These are phyloP conservation scores for Coniophora puteana DNA, from an alignment of 1,284 basidiomycete species.

Conservation along the genomic window DNA sequence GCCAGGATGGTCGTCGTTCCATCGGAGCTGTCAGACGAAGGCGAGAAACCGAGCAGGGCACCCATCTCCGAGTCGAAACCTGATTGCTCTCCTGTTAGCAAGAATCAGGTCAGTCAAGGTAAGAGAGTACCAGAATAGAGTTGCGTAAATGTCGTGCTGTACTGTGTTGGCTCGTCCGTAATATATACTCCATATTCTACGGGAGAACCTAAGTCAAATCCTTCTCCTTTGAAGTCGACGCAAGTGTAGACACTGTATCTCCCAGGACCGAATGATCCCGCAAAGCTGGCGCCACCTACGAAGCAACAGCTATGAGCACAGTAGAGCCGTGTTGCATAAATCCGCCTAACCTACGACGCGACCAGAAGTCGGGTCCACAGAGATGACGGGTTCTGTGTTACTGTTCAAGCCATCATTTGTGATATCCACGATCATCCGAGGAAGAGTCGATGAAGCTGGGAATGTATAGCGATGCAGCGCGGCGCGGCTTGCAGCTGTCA, in stretches of 20 bases:
- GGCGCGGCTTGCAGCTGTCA: constrained; percentile 52
- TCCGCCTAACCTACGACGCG: constrained; percentile 34
- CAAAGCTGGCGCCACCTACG: constrained; percentile 34
- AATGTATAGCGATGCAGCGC: constrained; percentile 55
- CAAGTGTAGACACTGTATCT: constrained; percentile 57
- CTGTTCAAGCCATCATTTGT: constrained; percentile 56
- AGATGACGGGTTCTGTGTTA: constrained; percentile 41
- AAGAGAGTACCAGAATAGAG: constrained; percentile 41
- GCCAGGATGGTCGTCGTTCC: constrained; percentile 42
- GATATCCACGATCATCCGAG: constrained; percentile 51
- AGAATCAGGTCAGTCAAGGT: not conserved
- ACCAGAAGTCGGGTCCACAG: constrained; percentile 42
- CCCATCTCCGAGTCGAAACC: constrained; percentile 41
- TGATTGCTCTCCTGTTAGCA: not conserved
- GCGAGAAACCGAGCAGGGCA: constrained; percentile 48
- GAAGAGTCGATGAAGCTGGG: constrained; percentile 35
- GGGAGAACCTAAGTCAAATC: constrained; percentile 39
- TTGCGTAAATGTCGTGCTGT: constrained; percentile 42
- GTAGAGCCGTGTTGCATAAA: not conserved
- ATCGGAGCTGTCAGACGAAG: constrained; percentile 23
- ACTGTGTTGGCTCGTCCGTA: constrained; percentile 44
- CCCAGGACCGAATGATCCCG: constrained; percentile 51
- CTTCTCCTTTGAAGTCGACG: constrained; percentile 56
- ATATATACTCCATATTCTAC: constrained; percentile 56
- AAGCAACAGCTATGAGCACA: not conserved